A percentile compares a stretch with the other conserved stretches of the same genome.
Evolutionary conservation across 2,329 filamentous ascomycete genomes (phyloP).

Genomic region (Colletotrichum cereale): DNA sequence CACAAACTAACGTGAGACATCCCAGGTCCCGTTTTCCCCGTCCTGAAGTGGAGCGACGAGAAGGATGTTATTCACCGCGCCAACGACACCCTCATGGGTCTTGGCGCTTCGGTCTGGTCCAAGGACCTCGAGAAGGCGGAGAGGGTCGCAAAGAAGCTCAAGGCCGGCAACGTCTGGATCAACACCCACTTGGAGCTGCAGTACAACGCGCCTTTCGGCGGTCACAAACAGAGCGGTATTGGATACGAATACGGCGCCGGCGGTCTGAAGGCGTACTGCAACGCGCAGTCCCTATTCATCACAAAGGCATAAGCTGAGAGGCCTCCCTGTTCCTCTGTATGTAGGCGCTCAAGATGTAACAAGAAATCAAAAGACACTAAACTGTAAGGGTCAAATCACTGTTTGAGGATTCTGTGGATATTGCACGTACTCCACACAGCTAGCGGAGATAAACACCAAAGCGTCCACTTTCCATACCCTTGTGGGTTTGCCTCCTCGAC

Average conservation of each 20-base stretch:
- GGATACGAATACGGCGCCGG: conserved; percentile 56
- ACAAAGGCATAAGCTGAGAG: conserved; percentile 26
- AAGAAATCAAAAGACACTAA: conserved; percentile 5
- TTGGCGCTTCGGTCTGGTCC: conserved; percentile 71
- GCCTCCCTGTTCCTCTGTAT: neutral
- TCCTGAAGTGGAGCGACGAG: conserved; percentile 72
- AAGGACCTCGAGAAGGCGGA: conserved; percentile 64
- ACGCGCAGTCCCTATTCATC: conserved; percentile 35
- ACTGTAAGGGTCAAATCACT: neutral
- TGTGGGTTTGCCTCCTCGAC: neutral
- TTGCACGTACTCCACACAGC: conserved; percentile 9
- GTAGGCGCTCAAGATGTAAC: conserved; percentile 13
- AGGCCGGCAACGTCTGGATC: conserved; percentile 72
- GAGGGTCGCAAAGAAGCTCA: conserved; percentile 64
- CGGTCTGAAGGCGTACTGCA: conserved; percentile 54
- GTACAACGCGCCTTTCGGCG: conserved; percentile 54
- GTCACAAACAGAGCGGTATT: conserved; percentile 59
- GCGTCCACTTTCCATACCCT: neutral
- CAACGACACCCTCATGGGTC: conserved; percentile 64
- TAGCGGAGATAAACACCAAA: neutral
- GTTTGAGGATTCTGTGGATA: neutral
- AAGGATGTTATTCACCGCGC: conserved; percentile 69
- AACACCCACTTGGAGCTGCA: conserved; percentile 66
- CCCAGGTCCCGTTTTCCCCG: conserved; percentile 70
- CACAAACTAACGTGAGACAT: neutral